Evolutionary conservation across 495 filamentous ascomycete species (phyloP).

Genomic region (Neurospora terricola): DNA sequence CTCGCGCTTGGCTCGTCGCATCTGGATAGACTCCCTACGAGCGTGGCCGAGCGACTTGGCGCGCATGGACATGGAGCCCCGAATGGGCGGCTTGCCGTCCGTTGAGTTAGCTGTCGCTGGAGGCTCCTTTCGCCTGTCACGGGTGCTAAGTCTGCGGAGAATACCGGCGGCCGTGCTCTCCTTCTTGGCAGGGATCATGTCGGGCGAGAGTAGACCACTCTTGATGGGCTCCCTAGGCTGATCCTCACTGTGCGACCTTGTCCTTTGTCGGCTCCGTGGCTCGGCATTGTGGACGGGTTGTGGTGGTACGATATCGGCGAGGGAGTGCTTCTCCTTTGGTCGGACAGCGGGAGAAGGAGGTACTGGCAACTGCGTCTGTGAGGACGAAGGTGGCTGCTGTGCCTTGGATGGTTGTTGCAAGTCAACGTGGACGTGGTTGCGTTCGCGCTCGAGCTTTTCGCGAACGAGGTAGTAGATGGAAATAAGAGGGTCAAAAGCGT

Average conservation of each 20-base stretch:
- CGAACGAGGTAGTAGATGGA: constrained; percentile 94
- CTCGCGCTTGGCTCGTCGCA: constrained; percentile 51
- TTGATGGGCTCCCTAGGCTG: constrained; percentile 71
- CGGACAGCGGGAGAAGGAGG: constrained; percentile 35
- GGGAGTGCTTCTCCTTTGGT: constrained; percentile 25
- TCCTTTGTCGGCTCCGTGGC: constrained; percentile 70
- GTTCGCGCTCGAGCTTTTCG: constrained; percentile 86
- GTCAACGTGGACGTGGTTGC: constrained; percentile 9
- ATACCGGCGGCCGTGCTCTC: constrained; percentile 83
- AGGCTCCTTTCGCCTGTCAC: constrained; percentile 54
- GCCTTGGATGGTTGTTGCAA: constrained; percentile 15
- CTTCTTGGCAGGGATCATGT: constrained; percentile 59
- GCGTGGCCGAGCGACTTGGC: constrained; percentile 89
- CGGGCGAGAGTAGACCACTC: constrained; percentile 55
- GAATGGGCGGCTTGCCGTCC: constrained; percentile 27
- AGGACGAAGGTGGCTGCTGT: constrained; percentile 13
- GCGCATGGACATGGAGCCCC: constrained; percentile 52
- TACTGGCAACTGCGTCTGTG: constrained; percentile 10
- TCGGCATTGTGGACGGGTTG: constrained; percentile 89
- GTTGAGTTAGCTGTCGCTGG: constrained; percentile 33
- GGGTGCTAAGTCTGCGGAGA: constrained; percentile 81
- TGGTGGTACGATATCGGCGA: constrained; percentile 66
- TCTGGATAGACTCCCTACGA: constrained; percentile 82
- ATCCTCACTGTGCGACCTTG: constrained; percentile 91
- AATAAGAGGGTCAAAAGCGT: constrained; percentile 85